Base-by-base conservation (phyloP, 805 yeast species). In the Teunomyces barrocoloradensis region DNA sequence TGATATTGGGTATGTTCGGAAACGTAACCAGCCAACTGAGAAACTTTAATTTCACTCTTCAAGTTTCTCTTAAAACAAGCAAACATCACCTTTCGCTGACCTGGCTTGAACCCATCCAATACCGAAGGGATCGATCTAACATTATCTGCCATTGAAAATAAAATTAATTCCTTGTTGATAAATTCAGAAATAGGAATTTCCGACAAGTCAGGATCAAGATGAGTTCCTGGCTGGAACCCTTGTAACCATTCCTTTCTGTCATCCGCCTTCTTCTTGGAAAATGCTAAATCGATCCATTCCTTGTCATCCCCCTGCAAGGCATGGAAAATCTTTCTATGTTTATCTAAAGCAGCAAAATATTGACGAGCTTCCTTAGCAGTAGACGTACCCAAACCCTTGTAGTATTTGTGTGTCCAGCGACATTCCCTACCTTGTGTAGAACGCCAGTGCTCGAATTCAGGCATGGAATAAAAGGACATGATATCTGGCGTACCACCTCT, bases 301-400 rank as follows among this genome's bases (percentile, higher is more conserved):
- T 81, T 80, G 60, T 94, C 99, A 35, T 83, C 82, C 9, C 81
- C 89, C 65, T 87, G 84, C 43, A 94, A 74, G 6, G 89, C 78
- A 63, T 88, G 90, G 65, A 94, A 94, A 25, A 79, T 78, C 62
- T 94, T 94, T 71, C 89, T 75, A 69, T 94, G 99, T 53, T 75
- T 83, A 56, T 87, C 96, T 28, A 94, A 74, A 52, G 87, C 86
- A 36, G 89, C 73, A 65, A 94, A 94, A 61, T 94, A 94, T 61
- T 88, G 94, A 55, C 94, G 81, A 51, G 87, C 88, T 67, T 94
- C 99, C 30, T 73, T 78, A 23, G 82, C 81, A 1, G 84, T 78
- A 1, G 98, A 92, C 3, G 99, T 90, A 82, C 99, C 99, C 77
- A 94, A 79, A 81, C 99, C 99, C 77, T 94, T 94, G 73, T 89